Percentiles rank a stretch among this genome's conserved stretches.
Evolutionary conservation across 2,329 filamentous ascomycete genomes (phyloP).

Genomic region (Botrytis pseudocinerea): DNA sequence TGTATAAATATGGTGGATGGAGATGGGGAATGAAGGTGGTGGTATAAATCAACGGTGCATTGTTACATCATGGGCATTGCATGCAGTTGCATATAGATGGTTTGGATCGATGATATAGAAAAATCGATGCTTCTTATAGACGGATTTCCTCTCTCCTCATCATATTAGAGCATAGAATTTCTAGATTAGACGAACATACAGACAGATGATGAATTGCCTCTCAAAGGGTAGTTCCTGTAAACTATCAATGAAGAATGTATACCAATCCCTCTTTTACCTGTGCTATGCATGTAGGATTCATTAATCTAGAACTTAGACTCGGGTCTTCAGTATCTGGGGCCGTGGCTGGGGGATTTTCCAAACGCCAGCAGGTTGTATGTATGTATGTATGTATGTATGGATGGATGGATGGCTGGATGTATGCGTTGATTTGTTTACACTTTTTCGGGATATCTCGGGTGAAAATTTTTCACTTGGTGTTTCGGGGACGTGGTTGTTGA

Average conservation of each 20-base stretch:
- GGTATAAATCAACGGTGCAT: slow-evolving; percentile 18
- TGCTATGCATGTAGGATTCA: background rate
- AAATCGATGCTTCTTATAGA: slow-evolving; percentile 10
- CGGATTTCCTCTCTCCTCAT: slow-evolving; percentile 5
- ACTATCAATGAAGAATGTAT: slow-evolving; percentile 17
- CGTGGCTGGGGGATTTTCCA: background rate
- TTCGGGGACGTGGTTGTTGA: background rate
- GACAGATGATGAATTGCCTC: slow-evolving; percentile 14
- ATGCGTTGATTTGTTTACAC: background rate
- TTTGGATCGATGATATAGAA: slow-evolving; percentile 9
- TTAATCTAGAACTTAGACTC: background rate
- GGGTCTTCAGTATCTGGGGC: slow-evolving; percentile 7
- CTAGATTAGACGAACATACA: slow-evolving; percentile 21
- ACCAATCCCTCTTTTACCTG: background rate
- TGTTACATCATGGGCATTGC: slow-evolving; percentile 15
- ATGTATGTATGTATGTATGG: background rate
- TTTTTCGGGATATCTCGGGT: slow-evolving; percentile 12
- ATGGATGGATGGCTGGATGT: background rate
- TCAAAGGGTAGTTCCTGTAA: slow-evolving; percentile 16
- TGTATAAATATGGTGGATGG: slow-evolving; percentile 22
- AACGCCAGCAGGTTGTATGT: background rate
- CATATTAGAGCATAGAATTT: slow-evolving; percentile 20
- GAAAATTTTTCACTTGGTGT: slow-evolving; percentile 12
- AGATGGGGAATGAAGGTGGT: slow-evolving; percentile 17
- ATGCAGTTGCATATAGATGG: slow-evolving; percentile 40